These are phyloP conservation scores for Yamadazyma paraphyllophila DNA, from an alignment of 805 yeast genomes.

Conservation along the genomic window DNA sequence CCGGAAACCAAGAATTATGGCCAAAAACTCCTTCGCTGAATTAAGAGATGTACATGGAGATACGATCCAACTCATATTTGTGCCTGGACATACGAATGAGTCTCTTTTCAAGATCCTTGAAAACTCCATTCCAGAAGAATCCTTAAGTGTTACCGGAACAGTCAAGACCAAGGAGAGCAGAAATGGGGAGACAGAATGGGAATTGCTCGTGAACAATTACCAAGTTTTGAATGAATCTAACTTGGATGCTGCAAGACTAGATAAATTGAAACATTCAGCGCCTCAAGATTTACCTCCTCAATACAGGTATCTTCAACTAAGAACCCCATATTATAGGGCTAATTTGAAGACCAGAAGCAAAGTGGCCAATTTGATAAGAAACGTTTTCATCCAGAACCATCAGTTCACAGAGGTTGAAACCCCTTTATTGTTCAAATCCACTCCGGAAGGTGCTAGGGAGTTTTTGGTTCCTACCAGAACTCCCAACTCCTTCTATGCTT, in stretches of 20 bases:
- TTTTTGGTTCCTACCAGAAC: slow-evolving; percentile 89
- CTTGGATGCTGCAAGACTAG: slow-evolving; percentile 66
- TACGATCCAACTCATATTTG: slow-evolving; percentile 47
- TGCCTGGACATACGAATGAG: slow-evolving; percentile 41
- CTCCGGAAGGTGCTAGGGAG: slow-evolving; percentile 98
- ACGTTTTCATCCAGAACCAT: slow-evolving; percentile 33
- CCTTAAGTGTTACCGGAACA: slow-evolving; percentile 63
- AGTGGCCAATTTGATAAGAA: slow-evolving; percentile 49
- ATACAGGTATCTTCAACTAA: slow-evolving; percentile 74
- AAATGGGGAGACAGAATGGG: slow-evolving; percentile 41
- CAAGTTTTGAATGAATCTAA: slow-evolving; percentile 63
- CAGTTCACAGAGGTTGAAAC: slow-evolving; percentile 85
- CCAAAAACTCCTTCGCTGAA: slow-evolving; percentile 69
- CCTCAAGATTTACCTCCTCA: slow-evolving; percentile 71
- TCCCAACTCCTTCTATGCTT: slow-evolving; percentile 65
- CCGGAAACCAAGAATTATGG: slow-evolving; percentile 65
- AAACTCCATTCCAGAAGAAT: slow-evolving; percentile 66
- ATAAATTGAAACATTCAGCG: slow-evolving; percentile 48
- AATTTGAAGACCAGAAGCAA: slow-evolving; percentile 56
- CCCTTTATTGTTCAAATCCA: slow-evolving; percentile 87
- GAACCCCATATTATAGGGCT: slow-evolving; percentile 56
- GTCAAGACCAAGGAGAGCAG: slow-evolving; percentile 31
- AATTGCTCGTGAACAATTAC: slow-evolving; percentile 51
- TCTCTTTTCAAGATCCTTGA: slow-evolving; percentile 39
- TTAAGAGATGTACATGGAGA: slow-evolving; percentile 75